These are phyloP conservation scores for Erysimum pusillum DNA, from an alignment of 441 rosid genomes.

Conservation along the genomic window DNA sequence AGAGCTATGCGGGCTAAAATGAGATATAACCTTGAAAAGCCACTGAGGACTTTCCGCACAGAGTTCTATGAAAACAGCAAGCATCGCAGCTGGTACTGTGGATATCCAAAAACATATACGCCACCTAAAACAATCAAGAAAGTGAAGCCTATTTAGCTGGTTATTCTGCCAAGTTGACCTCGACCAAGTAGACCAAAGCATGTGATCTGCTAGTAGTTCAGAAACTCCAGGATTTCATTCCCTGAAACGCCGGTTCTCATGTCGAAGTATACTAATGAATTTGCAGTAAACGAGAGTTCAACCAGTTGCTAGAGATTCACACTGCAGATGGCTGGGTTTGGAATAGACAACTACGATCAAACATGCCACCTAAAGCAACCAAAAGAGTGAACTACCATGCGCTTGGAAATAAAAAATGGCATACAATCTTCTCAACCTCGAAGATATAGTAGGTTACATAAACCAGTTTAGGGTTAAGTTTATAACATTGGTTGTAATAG, in stretches of 20 bases:
- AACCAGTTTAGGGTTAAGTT: conserved; percentile 13
- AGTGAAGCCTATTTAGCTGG: conserved; percentile 33
- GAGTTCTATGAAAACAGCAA: conserved; percentile 75
- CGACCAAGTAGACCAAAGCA: conserved; percentile 22
- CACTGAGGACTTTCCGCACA: conserved; percentile 96
- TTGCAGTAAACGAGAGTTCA: conserved; percentile 16
- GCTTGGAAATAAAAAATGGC: conserved; percentile 20
- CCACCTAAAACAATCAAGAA: conserved; percentile 73
- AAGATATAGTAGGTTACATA: conserved; percentile 25
- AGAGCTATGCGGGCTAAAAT: conserved; percentile 21
- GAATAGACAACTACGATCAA: conserved; percentile 14
- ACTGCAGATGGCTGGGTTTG: conserved; percentile 6
- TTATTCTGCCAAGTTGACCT: conserved; percentile 25
- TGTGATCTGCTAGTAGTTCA: conserved; percentile 19
- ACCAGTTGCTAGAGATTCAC: conserved; percentile 15
- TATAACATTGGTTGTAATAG: conserved; percentile 25
- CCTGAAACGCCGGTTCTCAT: conserved; percentile 6
- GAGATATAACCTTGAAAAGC: conserved; percentile 83
- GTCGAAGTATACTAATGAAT: conserved; percentile 22
- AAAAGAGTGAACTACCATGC: background rate
- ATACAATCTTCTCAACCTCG: conserved; percentile 18
- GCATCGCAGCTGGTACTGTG: conserved; percentile 81
- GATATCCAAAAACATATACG: conserved; percentile 91
- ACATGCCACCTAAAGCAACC: conserved; percentile 26
- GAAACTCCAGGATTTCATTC: conserved; percentile 17